These are phyloP conservation scores for Yamadazyma aaseri DNA, from an alignment of 1,139 yeast genomes.

Conservation along the genomic window DNA sequence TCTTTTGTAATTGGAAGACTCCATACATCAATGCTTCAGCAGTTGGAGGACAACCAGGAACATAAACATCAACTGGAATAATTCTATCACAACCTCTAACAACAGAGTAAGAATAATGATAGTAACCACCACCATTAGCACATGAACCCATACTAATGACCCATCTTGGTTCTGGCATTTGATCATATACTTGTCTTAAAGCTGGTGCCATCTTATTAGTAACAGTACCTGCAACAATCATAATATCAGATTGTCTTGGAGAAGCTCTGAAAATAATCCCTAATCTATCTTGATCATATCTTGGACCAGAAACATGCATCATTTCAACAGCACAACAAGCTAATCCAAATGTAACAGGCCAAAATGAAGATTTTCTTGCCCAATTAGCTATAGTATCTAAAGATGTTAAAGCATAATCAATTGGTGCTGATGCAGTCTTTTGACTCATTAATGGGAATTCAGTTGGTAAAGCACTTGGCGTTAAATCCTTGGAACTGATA, in stretches of 20 bases:
- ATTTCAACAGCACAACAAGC: constrained; percentile 95
- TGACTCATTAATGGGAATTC: constrained; percentile 48
- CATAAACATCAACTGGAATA: constrained; percentile 86
- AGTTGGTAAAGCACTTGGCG: constrained; percentile 43
- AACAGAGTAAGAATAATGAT: constrained; percentile 85
- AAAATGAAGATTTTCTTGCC: constrained; percentile 90
- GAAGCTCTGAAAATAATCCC: constrained; percentile 94
- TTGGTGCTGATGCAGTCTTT: constrained; percentile 46
- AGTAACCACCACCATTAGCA: constrained; percentile 94
- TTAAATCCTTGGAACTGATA: constrained; percentile 44
- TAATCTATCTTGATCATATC: constrained; percentile 90
- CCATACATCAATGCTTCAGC: constrained; percentile 92
- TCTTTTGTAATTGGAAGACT: constrained; percentile 83
- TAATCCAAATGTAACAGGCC: constrained; percentile 92
- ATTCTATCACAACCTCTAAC: constrained; percentile 90
- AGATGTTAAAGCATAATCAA: constrained; percentile 84
- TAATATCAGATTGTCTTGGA: constrained; percentile 90
- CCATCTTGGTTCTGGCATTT: constrained; percentile 91
- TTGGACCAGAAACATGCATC: constrained; percentile 93
- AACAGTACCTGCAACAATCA: constrained; percentile 91
- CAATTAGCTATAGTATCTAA: constrained; percentile 83
- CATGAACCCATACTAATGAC: constrained; percentile 94
- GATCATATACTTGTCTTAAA: constrained; percentile 88
- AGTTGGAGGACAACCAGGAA: constrained; percentile 94
- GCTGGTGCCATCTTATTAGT: constrained; percentile 96